Conservation (phyloP, 345 rosid genomes). For the Citrus glauca region DNA sequence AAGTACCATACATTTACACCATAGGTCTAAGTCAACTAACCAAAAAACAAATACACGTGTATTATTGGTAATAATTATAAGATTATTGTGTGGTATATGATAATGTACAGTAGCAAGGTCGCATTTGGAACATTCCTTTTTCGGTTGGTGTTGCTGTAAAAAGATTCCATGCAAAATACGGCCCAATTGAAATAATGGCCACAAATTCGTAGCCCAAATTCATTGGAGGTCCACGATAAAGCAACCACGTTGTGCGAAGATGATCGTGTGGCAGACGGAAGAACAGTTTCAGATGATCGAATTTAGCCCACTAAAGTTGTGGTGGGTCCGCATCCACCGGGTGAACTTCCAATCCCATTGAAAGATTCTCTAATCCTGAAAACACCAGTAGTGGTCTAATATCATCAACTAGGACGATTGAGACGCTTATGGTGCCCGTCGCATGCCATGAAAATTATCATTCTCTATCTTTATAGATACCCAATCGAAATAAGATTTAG, state of each 20-base stretch:
- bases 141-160: neutral
- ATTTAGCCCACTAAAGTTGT: neutral
- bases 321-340: neutral
- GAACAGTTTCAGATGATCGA: neutral
- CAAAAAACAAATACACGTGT: no score
- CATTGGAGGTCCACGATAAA: neutral
- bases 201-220: neutral
- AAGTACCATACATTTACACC: no score
- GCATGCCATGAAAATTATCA: neutral
- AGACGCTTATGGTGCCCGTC: slow-evolving; percentile 21
- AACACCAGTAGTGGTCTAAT: neutral
- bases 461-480: neutral
- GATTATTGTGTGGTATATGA: no score
- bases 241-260: neutral
- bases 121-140: no score
- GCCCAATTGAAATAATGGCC: neutral
- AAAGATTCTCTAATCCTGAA: slow-evolving; percentile 22
- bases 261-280: neutral
- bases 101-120: no score
- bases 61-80: no score
- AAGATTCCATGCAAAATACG: neutral
- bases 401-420: slow-evolving; percentile 5
- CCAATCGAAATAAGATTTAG: no score
- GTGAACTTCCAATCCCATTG: neutral
- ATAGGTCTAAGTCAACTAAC: no score